These are phyloP conservation scores for Cryptosporidium xiaoi DNA, from an alignment of 169 alveolate species.

Conservation along the genomic window DNA sequence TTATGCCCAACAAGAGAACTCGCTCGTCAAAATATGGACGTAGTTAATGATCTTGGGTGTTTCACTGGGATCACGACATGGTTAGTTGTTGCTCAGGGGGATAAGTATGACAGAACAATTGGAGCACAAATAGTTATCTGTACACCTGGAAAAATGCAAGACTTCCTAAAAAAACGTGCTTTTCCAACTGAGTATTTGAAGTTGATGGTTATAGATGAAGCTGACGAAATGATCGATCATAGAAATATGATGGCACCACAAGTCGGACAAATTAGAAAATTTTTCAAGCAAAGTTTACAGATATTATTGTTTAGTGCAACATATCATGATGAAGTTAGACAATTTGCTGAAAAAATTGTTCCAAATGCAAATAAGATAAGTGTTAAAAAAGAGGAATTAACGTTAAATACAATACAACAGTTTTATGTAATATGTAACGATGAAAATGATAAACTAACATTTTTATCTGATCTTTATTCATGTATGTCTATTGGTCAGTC, in stretches of 20 bases:
- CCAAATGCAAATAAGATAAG: constrained; percentile 85
- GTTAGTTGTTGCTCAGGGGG: constrained; percentile 89
- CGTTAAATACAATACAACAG: constrained; percentile 95
- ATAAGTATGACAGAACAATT: constrained; percentile 79
- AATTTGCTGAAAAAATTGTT: constrained; percentile 88
- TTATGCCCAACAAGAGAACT: constrained; percentile 97
- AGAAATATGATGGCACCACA: constrained; percentile 90
- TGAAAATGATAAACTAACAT: constrained; percentile 93
- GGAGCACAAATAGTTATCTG: constrained; percentile 94
- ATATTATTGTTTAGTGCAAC: constrained; percentile 91
- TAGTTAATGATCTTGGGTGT: constrained; percentile 90
- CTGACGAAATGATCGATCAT: constrained; percentile 94
- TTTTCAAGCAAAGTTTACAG: constrained; percentile 85
- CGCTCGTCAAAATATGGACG: constrained; percentile 93
- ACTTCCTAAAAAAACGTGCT: constrained; percentile 90
- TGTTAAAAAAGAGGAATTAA: constrained; percentile 93
- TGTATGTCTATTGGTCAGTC: constrained; percentile 96
- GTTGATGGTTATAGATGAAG: constrained; percentile 95
- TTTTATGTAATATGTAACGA: constrained; percentile 86
- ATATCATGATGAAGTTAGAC: constrained; percentile 88
- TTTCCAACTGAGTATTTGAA: constrained; percentile 81
- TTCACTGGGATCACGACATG: constrained; percentile 86
- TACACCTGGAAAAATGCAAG: constrained; percentile 97
- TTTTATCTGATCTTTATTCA: constrained; percentile 92
- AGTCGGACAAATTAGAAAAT: constrained; percentile 85